A percentile compares a stretch with the other conserved stretches of the same genome.
Evolutionary conservation across 768 basidiomycete species (phyloP).

Genomic region (Agaricus bisporus): DNA sequence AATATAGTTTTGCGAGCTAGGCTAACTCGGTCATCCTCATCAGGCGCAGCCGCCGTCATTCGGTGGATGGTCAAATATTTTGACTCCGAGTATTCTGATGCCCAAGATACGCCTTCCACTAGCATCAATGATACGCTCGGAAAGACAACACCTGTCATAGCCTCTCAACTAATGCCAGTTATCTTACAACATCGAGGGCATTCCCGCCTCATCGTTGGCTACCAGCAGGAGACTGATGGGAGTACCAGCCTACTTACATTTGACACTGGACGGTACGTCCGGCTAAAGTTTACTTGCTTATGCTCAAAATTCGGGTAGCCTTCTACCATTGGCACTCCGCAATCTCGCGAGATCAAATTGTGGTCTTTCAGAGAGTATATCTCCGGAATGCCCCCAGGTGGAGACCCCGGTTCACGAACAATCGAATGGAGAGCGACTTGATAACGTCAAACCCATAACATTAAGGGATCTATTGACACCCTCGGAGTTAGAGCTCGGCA

Average conservation of each 20-base stretch:
- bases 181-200: slow-evolving; percentile 82
- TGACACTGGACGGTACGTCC: slow-evolving; percentile 63
- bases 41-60: slow-evolving; percentile 44
- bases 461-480: slow-evolving; percentile 4
- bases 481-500: slow-evolving; percentile 1
- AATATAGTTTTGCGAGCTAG: not conserved
- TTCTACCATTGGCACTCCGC: slow-evolving; percentile 6
- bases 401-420: not conserved
- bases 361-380: not conserved
- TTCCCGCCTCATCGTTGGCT: slow-evolving; percentile 84
- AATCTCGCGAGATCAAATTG: slow-evolving; percentile 5
- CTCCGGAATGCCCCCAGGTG: not conserved
- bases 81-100: slow-evolving; percentile 19
- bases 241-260: slow-evolving; percentile 63
- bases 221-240: slow-evolving; percentile 58
- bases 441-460: not conserved
- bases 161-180: slow-evolving; percentile 69
- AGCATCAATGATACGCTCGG: slow-evolving; percentile 48
- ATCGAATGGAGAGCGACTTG: not conserved
- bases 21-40: not conserved
- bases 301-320: not conserved
- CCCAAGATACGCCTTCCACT: slow-evolving; percentile 22
- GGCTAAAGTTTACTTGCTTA: not conserved
- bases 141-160: slow-evolving; percentile 39
- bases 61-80: slow-evolving; percentile 82